Percentiles rank a stretch among this genome's conserved stretches.
These are phyloP conservation scores for Thelonectria blattea DNA, from an alignment of 2,329 filamentous ascomycete genomes.

Conservation along the genomic window DNA sequence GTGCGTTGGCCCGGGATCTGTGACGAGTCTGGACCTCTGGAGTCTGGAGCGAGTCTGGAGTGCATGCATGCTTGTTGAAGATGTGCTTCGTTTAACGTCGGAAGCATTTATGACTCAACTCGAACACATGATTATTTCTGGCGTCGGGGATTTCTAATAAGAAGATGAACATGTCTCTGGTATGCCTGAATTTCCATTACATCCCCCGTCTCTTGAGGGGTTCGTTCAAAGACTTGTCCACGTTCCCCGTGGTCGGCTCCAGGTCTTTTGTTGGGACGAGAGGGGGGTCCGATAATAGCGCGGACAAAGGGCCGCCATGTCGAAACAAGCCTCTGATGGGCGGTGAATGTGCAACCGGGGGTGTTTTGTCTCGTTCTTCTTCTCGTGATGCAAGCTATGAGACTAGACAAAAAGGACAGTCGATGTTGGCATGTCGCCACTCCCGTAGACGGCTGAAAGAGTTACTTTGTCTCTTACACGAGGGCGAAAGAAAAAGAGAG, in stretches of 20 bases:
- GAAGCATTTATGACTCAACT: neutral
- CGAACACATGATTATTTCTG: neutral
- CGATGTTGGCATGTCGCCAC: neutral
- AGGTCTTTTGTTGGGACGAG: slow-evolving; percentile 24
- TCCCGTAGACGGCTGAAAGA: neutral
- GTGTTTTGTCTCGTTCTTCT: neutral
- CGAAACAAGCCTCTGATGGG: slow-evolving; percentile 15
- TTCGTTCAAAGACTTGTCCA: slow-evolving; percentile 10
- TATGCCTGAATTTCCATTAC: neutral
- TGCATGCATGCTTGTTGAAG: neutral
- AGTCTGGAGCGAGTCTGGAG: neutral
- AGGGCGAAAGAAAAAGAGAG: slow-evolving; percentile 1
- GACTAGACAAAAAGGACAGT: neutral
- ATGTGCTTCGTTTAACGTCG: neutral
- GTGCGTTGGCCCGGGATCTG: slow-evolving; percentile 1
- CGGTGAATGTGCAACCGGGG: slow-evolving; percentile 26
- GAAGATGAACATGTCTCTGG: neutral
- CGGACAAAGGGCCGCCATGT: slow-evolving; percentile 23
- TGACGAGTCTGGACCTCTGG: slow-evolving; percentile 12
- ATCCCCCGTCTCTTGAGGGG: neutral
- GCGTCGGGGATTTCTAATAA: too few species aligned
- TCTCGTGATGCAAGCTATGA: neutral
- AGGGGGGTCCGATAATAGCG: slow-evolving; percentile 22
- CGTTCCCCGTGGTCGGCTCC: slow-evolving; percentile 23
- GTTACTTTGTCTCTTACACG: too few species aligned